phyloP scores from a whole-genome alignment of 2,329 filamentous ascomycete genomes.

The Parafenestella ontariensis region DNA sequence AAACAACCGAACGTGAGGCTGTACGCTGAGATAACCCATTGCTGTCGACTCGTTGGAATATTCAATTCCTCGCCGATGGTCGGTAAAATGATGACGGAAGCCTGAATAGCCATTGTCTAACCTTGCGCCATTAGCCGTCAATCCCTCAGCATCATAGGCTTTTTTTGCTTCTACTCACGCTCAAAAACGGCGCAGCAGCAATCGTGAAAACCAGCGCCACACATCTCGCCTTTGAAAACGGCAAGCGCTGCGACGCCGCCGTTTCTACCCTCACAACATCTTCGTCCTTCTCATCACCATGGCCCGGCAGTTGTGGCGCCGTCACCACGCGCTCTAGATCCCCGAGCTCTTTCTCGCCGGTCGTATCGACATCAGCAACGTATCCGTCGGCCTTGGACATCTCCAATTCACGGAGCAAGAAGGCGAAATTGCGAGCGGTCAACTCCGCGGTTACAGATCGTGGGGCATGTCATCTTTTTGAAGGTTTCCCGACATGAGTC shows the following conservation, averaged over 20 bases:
- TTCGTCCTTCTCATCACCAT: constrained; percentile 6
- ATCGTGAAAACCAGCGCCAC: constrained; percentile 39
- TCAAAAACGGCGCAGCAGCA: constrained; percentile 40
- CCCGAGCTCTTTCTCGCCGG: constrained; percentile 2
- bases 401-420: neutral
- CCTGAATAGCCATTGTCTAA: constrained; percentile 64
- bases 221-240: constrained; percentile 41
- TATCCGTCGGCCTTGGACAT: neutral
- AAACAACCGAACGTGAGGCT: constrained; percentile 72
- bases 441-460: neutral
- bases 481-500: neutral
- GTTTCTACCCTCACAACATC: constrained; percentile 13
- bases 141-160: neutral
- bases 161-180: constrained; percentile 35
- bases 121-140: neutral
- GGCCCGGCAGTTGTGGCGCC: neutral
- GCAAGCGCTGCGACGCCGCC: constrained; percentile 16
- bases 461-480: constrained; percentile 1
- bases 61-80: constrained; percentile 64
- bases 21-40: constrained; percentile 73
- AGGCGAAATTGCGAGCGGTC: neutral
- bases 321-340: constrained; percentile 7
- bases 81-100: constrained; percentile 68
- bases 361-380: neutral
- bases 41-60: constrained; percentile 65